phyloP scores from a whole-genome alignment of 139 green algal genomes.

The Chara braunii region DNA sequence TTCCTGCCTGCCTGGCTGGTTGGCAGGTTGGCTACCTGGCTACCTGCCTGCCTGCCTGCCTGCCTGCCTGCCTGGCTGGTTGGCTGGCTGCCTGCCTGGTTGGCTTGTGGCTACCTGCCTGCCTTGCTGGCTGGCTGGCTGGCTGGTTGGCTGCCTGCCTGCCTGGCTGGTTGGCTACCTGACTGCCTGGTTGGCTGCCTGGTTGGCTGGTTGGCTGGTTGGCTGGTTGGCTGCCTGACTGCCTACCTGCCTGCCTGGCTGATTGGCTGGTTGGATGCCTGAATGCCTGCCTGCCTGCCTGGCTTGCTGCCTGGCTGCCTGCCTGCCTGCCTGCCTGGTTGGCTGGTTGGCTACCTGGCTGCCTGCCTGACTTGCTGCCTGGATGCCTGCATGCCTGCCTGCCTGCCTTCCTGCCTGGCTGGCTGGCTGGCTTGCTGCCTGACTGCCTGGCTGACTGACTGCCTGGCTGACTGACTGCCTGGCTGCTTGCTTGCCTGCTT shows the following conservation, averaged over 20 bases:
- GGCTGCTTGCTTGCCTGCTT: conserved; percentile 22
- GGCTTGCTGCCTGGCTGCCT: conserved; percentile 13
- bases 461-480: too few relatives aligned
- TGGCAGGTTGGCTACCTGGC: conserved; percentile 11
- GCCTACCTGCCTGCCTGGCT: conserved; percentile 18
- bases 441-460: too few relatives aligned
- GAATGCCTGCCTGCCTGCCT: conserved; percentile 26
- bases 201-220: too few relatives aligned
- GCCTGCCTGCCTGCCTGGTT: conserved; percentile 20
- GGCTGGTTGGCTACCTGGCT: too few relatives aligned
- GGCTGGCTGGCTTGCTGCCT: conserved; percentile 8
- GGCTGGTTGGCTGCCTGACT: too few relatives aligned
- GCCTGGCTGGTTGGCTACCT: too few relatives aligned
- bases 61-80: too few relatives aligned
- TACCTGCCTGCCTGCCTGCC: conserved; percentile 6
- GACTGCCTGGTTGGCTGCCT: too few relatives aligned
- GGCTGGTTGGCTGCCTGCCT: too few relatives aligned
- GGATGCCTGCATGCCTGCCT: conserved; percentile 17
- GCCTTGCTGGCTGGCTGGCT: too few relatives aligned
- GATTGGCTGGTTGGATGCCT: conserved; percentile 14
- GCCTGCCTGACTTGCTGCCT: conserved; percentile 14
- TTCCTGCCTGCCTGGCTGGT: conserved; percentile 13
- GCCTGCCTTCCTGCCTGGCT: conserved; percentile 20
- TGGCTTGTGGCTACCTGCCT: too few relatives aligned
- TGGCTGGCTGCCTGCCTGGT: too few relatives aligned